phyloP scores from a whole-genome alignment of 352 stramenopile genomes.

The Aphanomyces euteiches region DNA sequence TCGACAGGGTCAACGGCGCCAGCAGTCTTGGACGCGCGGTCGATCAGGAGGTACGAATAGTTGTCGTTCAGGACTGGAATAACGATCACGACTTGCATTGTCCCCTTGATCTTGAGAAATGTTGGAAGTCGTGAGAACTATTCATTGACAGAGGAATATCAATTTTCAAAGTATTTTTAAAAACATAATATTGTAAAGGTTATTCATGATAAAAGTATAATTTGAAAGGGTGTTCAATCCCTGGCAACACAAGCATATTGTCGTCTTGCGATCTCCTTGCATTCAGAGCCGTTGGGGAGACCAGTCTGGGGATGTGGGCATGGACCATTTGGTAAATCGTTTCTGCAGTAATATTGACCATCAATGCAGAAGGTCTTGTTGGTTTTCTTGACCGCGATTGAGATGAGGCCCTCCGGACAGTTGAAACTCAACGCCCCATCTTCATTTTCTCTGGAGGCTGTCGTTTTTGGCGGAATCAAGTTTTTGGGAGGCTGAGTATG shows the following conservation, averaged over 20 bases:
- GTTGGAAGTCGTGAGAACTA: not conserved
- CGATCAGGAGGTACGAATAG: constrained; percentile 88
- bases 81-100: constrained; percentile 62
- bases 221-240: not conserved
- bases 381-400: not conserved
- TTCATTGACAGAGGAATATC: not conserved
- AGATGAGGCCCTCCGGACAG: not conserved
- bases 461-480: too few species aligned
- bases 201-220: too few species aligned
- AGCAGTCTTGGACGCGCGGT: constrained; percentile 51
- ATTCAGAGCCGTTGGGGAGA: not conserved
- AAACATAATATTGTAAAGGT: too few species aligned
- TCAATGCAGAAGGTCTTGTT: constrained; percentile 1
- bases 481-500: not conserved
- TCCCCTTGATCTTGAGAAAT: not conserved
- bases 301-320: not conserved
- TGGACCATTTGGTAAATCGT: not conserved
- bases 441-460: not conserved
- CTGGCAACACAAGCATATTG: not conserved
- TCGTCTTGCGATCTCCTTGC: not conserved
- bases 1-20: constrained; percentile 87
- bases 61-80: constrained; percentile 89
- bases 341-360: not conserved
- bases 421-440: not conserved
- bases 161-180: not conserved